Evolutionary conservation across 805 yeast species (phyloP).

Genomic region (Candida michaelii): DNA sequence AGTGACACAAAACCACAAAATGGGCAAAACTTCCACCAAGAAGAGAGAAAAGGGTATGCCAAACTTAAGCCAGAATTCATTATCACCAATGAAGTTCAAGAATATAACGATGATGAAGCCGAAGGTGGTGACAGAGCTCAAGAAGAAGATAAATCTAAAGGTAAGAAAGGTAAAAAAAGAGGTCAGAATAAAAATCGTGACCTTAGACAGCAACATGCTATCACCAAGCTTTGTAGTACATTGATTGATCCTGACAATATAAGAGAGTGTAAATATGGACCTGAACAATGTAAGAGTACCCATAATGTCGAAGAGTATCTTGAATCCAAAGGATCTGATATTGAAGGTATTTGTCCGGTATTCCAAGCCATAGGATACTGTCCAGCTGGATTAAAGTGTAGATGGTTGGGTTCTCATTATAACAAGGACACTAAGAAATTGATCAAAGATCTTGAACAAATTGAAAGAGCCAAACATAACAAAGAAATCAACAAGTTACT

Average conservation of each 20-base stretch:
- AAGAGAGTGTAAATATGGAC: slow-evolving; percentile 60
- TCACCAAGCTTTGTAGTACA: slow-evolving; percentile 62
- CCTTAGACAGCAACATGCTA: slow-evolving; percentile 65
- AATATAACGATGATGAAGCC: slow-evolving; percentile 42
- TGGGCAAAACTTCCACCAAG: no score
- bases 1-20: no score
- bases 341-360: slow-evolving; percentile 83
- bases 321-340: slow-evolving; percentile 64
- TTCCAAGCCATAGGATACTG: slow-evolving; percentile 80
- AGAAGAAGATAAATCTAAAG: slow-evolving; percentile 17
- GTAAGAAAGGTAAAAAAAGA: slow-evolving; percentile 43
- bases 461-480: slow-evolving; percentile 34
- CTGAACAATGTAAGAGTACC: slow-evolving; percentile 67
- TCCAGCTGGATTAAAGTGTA: slow-evolving; percentile 89
- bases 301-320: slow-evolving; percentile 75
- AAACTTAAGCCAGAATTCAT: slow-evolving; percentile 72
- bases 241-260: slow-evolving; percentile 53
- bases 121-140: slow-evolving; percentile 44
- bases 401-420: slow-evolving; percentile 81
- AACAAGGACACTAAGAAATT: slow-evolving; percentile 46
- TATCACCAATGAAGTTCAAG: slow-evolving; percentile 43
- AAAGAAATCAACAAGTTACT: slow-evolving; percentile 66
- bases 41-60: slow-evolving; percentile 60
- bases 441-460: slow-evolving; percentile 42
- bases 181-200: slow-evolving; percentile 88